Base-by-base conservation (phyloP, 2,329 filamentous ascomycete species). In the Trichocomaceae sp. region DNA sequence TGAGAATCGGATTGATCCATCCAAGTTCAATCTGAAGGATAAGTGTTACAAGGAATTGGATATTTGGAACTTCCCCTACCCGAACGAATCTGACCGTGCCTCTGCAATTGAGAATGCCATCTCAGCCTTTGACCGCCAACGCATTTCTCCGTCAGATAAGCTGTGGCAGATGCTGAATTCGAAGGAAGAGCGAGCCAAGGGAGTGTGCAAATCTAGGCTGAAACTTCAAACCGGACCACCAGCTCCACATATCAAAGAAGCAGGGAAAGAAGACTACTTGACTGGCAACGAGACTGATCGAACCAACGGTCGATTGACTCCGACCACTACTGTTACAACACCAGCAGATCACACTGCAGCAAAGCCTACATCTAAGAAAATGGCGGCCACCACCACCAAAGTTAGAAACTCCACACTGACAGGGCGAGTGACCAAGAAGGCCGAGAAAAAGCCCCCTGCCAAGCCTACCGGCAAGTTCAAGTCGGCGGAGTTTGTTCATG, bases 91-190 rank as follows among this genome's bases (percentile, higher is more conserved):
- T 47, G 79, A 84, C 55, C 76, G 83, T 17, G 74, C 83, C 58
- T 71, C 77, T 52, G 83, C 82, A 26, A 81, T 85, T 62, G 79
- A 84, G 59, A 80, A 80, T 67, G 82, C 83, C 52, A 79, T 85
- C 62, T 79, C 78, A 52, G 81, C 83, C 44, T 85, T 82, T 65
- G 83, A 86, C 67, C 77, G 83, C 52, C 75, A 81, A 68, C 75
- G 83, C 26, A 70, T 85, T 17, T 77, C 79, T 6, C 80, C 80
- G 59, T 75, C 79, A 37, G 83, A 85, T 63, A 79, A 79, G 63
- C 69, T 82, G 19, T 86, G 83, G 83, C 82, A 86, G 68, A 74
- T 74, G 60, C 71, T 86, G 56, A 73, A 85, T 54, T 81, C 81
- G 7, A 77, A 77, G 61, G 76, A 81, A 49, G 82, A 85, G 62